Conservation (phyloP, 208 protist genomes). For the Leishmania guyanensis region DNA sequence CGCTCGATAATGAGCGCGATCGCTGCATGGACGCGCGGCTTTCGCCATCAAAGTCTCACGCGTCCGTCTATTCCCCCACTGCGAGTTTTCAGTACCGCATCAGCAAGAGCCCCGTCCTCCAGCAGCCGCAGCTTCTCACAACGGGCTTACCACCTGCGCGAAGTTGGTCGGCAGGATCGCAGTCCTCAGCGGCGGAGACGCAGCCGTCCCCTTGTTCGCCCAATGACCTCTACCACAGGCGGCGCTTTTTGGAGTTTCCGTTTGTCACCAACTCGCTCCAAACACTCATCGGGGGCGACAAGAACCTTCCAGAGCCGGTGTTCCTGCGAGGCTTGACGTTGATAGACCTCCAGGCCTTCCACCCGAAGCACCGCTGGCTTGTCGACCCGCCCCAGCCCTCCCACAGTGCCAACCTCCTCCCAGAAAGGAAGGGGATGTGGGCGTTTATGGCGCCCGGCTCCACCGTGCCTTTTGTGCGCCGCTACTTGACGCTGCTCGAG, state of each 20-base stretch:
- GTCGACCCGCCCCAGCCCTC: conserved; percentile 12
- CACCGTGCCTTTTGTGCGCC: conserved; percentile 22
- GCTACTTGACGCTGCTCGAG: conserved; percentile 30
- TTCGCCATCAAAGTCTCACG: background rate
- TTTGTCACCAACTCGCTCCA: conserved; percentile 25
- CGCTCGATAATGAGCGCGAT: background rate
- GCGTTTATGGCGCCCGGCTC: conserved; percentile 22
- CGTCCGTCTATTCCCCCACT: background rate
- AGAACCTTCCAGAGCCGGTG: background rate
- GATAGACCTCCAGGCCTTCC: conserved; percentile 29
- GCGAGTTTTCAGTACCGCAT: background rate
- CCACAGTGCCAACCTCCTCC: background rate
- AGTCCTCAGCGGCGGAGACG: background rate
- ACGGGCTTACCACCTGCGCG: background rate
- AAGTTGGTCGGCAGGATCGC: background rate
- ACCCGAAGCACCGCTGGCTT: conserved; percentile 30
- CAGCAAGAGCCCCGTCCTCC: background rate
- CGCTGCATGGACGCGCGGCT: background rate
- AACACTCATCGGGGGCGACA: conserved; percentile 22
- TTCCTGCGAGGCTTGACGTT: conserved; percentile 16
- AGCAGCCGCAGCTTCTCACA: background rate
- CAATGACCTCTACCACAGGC: conserved; percentile 8
- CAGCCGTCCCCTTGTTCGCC: background rate
- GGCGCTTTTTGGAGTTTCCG: conserved; percentile 23
- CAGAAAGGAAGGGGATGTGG: background rate